Evolutionary conservation across 441 rosid genomes (phyloP).

Genomic region (Syzygium malaccense): DNA sequence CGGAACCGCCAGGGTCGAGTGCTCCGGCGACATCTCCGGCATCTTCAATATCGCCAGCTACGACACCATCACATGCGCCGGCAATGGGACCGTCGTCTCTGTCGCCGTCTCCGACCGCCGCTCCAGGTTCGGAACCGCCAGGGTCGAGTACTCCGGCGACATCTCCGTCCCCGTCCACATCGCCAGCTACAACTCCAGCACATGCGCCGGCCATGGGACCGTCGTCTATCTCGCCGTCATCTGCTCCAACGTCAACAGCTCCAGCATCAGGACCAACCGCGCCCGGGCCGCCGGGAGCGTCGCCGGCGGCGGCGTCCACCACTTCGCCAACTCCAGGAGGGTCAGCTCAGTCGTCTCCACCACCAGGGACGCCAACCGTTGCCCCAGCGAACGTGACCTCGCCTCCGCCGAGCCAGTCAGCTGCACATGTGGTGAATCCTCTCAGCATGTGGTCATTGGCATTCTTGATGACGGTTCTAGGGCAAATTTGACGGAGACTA

Average conservation of each 20-base stretch:
- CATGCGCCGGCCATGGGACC: background rate
- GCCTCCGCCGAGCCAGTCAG: background rate
- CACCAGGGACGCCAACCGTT: background rate
- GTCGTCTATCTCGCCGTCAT: background rate
- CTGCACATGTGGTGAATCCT: background rate
- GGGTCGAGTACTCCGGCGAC: background rate
- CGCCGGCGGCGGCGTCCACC: background rate
- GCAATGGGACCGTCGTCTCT: background rate
- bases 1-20: background rate
- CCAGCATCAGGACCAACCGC: background rate
- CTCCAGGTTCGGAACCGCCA: background rate
- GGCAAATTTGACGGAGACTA: background rate
- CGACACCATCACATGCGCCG: background rate
- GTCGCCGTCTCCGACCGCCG: constrained; percentile 13
- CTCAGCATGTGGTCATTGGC: background rate
- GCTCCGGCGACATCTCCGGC: background rate
- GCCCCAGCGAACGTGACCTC: background rate
- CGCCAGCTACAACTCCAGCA: background rate
- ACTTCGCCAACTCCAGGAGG: background rate
- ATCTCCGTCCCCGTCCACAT: background rate
- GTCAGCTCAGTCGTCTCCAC: background rate
- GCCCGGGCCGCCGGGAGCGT: background rate
- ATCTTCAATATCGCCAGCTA: background rate
- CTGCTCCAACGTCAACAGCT: background rate
- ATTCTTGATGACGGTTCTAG: background rate